Evolutionary conservation across 2,329 filamentous ascomycete species (phyloP), one percentile per base, ranked within the genome.

Genomic region (Dactylellina parvicollis): DNA sequence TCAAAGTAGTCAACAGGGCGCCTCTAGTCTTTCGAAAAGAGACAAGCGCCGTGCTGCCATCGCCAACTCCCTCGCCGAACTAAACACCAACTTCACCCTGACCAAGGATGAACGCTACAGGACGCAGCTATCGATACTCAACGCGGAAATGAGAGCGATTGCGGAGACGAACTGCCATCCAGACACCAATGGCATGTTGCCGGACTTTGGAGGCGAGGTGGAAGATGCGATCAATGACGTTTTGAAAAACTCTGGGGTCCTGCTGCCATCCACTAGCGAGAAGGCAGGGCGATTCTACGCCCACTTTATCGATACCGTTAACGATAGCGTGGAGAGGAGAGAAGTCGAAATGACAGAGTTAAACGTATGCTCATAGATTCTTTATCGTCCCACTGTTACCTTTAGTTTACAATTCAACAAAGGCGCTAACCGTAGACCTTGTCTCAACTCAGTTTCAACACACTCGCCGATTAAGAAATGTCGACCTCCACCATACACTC

Each of bases 61-160:
- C n/a, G 60, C 70, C 22, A 67, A 61, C 49, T 44, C 61, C n/a
- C 70, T 74, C 26, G 34, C 47, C 28, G 70, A 74, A 30, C 42
- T 74, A 2, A 74, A 66, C 70, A 60, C 28, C 47, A 61, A 49
- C 36, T 74, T 74, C 61, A 56, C 50, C 46, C 16, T 54, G 28
- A 66, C 47, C 38, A 74, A 74, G 34, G 70, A 74, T 44, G 70
- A 74, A 8, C 70, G 62, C 24, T 74, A 74, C 61, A 30, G 70
- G 34, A 67, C 70, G 7, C 60, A 74, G 28, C 70, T 74, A 22
- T 74, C 70, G 22, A 66, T 74, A 54, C 40, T 74, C 28, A 74
- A 74, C 30, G 70, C 70, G 12, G 70, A 74, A 42, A 74, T 74
- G 61, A 44, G 70, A 47, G 70, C 70, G 16, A 74, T 74, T 52